Base-by-base conservation (phyloP, 2,329 filamentous ascomycete species). In the Colletotrichum trifolii region DNA sequence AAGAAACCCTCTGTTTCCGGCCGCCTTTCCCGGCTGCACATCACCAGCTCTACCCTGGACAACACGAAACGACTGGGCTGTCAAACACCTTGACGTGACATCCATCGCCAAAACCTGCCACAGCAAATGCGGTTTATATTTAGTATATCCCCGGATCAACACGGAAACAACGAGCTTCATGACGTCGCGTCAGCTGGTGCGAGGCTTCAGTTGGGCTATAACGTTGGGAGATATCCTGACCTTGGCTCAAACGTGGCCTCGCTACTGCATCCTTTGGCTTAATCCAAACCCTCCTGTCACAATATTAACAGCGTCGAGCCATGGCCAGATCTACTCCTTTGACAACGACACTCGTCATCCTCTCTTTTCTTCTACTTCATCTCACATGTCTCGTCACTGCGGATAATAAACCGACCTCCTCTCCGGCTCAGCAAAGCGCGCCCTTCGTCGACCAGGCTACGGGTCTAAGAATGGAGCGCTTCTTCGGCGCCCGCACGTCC, bases 401-500 rank as follows among this genome's bases (percentile, higher is more conserved):
- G 9, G 47, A 58, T 33, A 62, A 67, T 11, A 60, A 58, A 11
- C 55, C 66, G 0, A 68, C 66, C 11, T 68, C 66, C 10, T 56
- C 63, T n/a, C 49, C 67, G 4, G 58, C 65, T 2, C 64, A 68
- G 10, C 46, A 55, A 33, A 71, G 67, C n/a, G 39, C 66, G 1
- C 60, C 72, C 25, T 77, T 76, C 63, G 71, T 70, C 34, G 76
- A 79, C 48, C 72, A 73, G 13, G 56, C 67, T 6, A 78, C 76
- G 0, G 75, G 74, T 9, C 74, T 79, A 36, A 63, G 67, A 0
- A 77, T 79, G 69, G 73, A 79, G 68, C 72, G 75, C 17, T 79
- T 79, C 69, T 76, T 79, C 60, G 77, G 78, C 38, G 74, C 78
- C 34, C 60, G 71, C 17, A 78, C 79, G 1, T 73, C 73, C 25